Evolutionary conservation across 805 yeast genomes (phyloP).

Genomic region (Vanderwaltozyma tropicalis): DNA sequence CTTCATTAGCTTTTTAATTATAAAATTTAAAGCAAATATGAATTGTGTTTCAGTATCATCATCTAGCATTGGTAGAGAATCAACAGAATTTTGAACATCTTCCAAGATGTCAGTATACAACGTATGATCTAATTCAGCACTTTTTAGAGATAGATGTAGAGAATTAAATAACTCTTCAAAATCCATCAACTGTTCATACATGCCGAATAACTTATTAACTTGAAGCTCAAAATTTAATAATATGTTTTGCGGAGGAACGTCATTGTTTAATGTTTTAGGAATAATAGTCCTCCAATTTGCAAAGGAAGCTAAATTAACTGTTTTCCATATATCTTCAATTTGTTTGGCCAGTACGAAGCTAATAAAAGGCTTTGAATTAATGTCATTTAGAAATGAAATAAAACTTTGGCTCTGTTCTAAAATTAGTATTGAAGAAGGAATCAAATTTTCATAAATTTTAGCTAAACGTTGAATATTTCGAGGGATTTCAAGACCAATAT

Average conservation of each 20-base stretch:
- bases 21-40: too few species aligned
- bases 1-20: too few species aligned
- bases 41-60: too few species aligned
- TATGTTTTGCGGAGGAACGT: neutral
- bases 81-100: too few species aligned
- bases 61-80: too few species aligned
- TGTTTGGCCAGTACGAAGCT: constrained; percentile 33
- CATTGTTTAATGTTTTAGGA: neutral
- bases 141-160: too few species aligned
- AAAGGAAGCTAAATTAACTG: too few species aligned
- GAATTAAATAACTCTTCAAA: neutral
- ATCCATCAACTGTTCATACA: neutral
- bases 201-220: neutral
- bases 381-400: constrained; percentile 19
- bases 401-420: constrained; percentile 41
- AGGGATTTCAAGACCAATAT: constrained; percentile 50
- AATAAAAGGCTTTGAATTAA: constrained; percentile 33
- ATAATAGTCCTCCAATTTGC: too few species aligned
- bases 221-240: neutral
- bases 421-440: constrained; percentile 48
- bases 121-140: too few species aligned
- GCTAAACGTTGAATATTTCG: constrained; percentile 37
- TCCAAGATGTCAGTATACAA: too few species aligned
- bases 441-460: constrained; percentile 38
- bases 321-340: constrained; percentile 25